Evolutionary conservation across 768 basidiomycete species (phyloP), one percentile per base, ranked within the genome.

Genomic region (Hygrophoropsis aurantiaca): DNA sequence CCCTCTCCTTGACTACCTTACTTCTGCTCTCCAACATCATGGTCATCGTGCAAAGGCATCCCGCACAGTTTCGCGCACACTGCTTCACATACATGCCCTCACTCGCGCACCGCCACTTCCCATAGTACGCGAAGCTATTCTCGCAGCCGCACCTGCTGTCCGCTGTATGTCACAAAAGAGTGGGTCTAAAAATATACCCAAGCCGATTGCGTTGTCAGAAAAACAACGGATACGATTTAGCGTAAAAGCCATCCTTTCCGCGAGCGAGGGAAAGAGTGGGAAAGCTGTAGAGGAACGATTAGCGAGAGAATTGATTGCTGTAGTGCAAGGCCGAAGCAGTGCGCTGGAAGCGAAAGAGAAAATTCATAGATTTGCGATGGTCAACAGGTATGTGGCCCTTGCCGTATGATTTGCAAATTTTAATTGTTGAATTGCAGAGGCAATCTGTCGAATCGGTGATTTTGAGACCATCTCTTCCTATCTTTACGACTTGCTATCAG

Each of bases 41-140:
- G 91, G 91, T 25, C 74, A 82, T 46, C 79, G 84, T 47, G 74
- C 86, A 8, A 71, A 74, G 18, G 85, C 87, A 0, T 67, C 79
- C 1, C 75, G 74, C 25, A 69, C 71, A 34, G 75, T 83, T 36
- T 76, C 82, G 2, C 64, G 72, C n/a, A 84, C 79, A 54, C 80
- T 92, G n/a, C 64, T 82, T 15, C 73, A 84, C 58, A 79, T 94
- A 33, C 85, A 87, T 62, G 74, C 82, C 9, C 71, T 86, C 48
- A 94, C 91, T 13, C 77, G 84, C 44, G 78, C 82, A 6, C 81
- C 84, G n/a, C 87, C 93, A 0, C 71, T 92, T 26, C 89, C 89
- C 15, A 79, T 95, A 53, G 69, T 97, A 4, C 82, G 84, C 32
- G 66, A 83, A 58, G 94, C 93, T 0, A 69, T 97, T 42, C 58